Base-by-base conservation (phyloP, 768 basidiomycete genomes). In the Lentinula lateritia region DNA sequence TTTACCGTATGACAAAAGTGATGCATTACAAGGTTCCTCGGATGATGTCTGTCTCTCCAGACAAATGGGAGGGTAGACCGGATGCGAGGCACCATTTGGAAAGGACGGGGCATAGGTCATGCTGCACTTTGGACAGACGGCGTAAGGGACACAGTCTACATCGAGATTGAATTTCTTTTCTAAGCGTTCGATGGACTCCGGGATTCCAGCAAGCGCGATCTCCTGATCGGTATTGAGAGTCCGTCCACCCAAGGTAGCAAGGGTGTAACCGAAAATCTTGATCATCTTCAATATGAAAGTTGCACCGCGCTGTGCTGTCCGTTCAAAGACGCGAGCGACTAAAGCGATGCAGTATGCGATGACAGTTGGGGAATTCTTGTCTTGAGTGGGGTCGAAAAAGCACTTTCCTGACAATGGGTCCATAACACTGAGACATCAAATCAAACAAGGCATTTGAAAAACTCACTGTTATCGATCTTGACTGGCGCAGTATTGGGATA, bases 141-240 rank as follows among this genome's bases (percentile, higher is more conserved):
- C 57, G 32, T 58, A 58, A 10, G 45, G 57, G 15, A 58, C 32
- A 32, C 57, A 10, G 12, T 43, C 20, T 6, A 58, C 23, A 28
- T 46, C 57, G n/a, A 58, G 57, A 46, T 58, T 58, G 45, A 58
- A 38, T 35, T 48, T 43, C 23, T 15, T 16, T 23, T 58, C 57
- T n/a, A 58, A 28, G 18, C 16, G 9, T 38, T 43, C 42, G 34
- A 58, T 46, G 5, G 57, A 45, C 32, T 58, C 57, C 5, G 57
- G 57, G 13, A 58, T 58, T 9, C 12, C 41, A 35, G 57, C 18
- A 13, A 58, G 57, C 5, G 43, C 57, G 15, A 12, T 28, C 28
- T 42, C 42, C 38, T 58, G 57, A 6, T 52, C 52, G n/a, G 43
- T 6, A 39, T 32, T 55, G 6, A 46, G 38, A 23, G 18, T 46